Conservation (phyloP, 495 filamentous ascomycete genomes). For the Neurospora africana region DNA sequence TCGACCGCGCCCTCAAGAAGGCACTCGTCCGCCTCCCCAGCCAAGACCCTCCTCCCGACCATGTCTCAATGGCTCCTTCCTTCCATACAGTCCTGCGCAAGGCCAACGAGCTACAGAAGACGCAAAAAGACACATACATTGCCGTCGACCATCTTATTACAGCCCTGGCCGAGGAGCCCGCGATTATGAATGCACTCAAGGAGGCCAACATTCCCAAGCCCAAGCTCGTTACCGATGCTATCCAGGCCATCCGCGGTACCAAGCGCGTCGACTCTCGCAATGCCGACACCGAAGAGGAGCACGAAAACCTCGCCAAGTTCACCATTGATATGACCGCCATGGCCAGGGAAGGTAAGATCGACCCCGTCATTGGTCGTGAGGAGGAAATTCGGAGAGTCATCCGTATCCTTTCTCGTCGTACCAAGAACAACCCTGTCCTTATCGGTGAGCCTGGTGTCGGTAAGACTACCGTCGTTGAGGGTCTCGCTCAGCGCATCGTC, state of each 20-base stretch:
- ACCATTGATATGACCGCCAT: conserved; percentile 94
- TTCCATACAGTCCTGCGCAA: conserved; percentile 72
- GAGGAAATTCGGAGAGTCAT: conserved; percentile 94
- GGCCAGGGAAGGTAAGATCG: conserved; percentile 93
- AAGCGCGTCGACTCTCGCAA: conserved; percentile 89
- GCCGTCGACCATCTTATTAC: conserved; percentile 90
- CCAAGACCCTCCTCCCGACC: conserved; percentile 89
- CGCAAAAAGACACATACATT: conserved; percentile 89
- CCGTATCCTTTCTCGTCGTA: conserved; percentile 82
- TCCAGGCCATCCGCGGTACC: conserved; percentile 83
- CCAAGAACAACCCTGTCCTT: conserved; percentile 97
- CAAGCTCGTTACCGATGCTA: conserved; percentile 77
- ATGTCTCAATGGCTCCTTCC: conserved; percentile 64
- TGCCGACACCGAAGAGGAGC: conserved; percentile 79
- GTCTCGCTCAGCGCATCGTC: conserved; percentile 88
- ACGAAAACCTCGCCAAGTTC: conserved; percentile 92
- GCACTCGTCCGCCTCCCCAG: conserved; percentile 78
- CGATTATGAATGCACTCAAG: conserved; percentile 60
- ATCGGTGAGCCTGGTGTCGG: conserved; percentile 94
- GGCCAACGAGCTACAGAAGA: conserved; percentile 85
- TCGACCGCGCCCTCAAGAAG: conserved; percentile 87
- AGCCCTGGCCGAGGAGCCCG: conserved; percentile 64
- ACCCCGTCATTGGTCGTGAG: conserved; percentile 94
- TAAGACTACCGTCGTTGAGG: conserved; percentile 97
- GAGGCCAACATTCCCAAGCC: conserved; percentile 87